phyloP scores from a whole-genome alignment of 2,329 filamentous ascomycete species.

The Sporothrix sp. region DNA sequence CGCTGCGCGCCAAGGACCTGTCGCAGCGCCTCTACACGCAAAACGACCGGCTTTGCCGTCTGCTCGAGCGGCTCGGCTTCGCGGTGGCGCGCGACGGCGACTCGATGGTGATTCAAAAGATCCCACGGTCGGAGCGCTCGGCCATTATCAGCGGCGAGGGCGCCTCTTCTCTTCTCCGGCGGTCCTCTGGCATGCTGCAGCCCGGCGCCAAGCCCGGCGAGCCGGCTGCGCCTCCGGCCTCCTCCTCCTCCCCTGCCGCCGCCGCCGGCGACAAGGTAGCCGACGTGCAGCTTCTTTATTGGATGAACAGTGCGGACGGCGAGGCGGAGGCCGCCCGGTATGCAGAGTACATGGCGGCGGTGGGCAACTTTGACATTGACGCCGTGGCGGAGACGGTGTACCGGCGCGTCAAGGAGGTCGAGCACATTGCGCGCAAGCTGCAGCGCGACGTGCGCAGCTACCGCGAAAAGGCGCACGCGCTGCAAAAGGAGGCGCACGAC shows the following conservation, averaged over 20 bases:
- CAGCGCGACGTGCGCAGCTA: slow-evolving; percentile 81
- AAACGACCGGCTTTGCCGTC: slow-evolving; percentile 70
- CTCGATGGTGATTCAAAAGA: slow-evolving; percentile 64
- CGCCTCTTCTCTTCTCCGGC: background rate
- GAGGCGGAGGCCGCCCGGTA: slow-evolving; percentile 66
- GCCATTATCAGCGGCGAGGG: slow-evolving; percentile 43
- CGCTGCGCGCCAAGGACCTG: slow-evolving; percentile 67
- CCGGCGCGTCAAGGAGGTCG: slow-evolving; percentile 85
- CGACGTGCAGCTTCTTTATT: slow-evolving; percentile 68
- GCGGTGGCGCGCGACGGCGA: slow-evolving; percentile 65
- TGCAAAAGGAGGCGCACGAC: slow-evolving; percentile 79
- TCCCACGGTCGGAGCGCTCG: slow-evolving; percentile 50
- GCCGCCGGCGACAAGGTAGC: slow-evolving; percentile 46
- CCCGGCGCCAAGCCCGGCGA: background rate
- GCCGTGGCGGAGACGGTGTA: slow-evolving; percentile 75
- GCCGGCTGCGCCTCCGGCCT: background rate
- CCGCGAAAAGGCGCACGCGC: slow-evolving; percentile 71
- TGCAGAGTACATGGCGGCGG: slow-evolving; percentile 58
- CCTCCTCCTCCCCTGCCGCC: slow-evolving; percentile 25
- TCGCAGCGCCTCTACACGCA: slow-evolving; percentile 75
- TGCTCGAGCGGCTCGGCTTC: slow-evolving; percentile 82
- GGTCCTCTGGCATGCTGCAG: background rate
- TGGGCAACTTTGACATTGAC: slow-evolving; percentile 75
- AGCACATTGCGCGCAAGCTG: slow-evolving; percentile 86
- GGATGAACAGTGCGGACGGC: slow-evolving; percentile 62